Evolutionary conservation across 371 early-diverging fungal species (phyloP).

Genomic region (Lichtheimia ornata): DNA sequence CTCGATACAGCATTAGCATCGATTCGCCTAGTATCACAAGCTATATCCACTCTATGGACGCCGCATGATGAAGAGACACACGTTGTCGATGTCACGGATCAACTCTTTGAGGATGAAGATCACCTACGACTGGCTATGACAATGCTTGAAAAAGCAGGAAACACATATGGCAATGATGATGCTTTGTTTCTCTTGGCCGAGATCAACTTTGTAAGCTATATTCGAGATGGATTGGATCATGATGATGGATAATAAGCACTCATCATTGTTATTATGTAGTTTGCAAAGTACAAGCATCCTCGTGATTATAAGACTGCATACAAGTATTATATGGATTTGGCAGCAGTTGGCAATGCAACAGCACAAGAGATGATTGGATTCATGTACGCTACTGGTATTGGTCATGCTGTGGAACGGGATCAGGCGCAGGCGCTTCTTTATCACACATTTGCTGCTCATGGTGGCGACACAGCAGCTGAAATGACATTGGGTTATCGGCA

Average conservation of each 20-base stretch:
- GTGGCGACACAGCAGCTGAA: slow-evolving; percentile 73
- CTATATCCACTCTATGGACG: not conserved
- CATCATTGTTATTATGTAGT: slow-evolving; percentile 18
- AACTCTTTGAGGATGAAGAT: slow-evolving; percentile 8
- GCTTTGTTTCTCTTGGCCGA: slow-evolving; percentile 57
- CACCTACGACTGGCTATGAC: slow-evolving; percentile 23
- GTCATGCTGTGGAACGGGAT: slow-evolving; percentile 63
- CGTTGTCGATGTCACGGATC: not conserved
- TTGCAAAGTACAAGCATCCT: slow-evolving; percentile 59
- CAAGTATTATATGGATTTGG: slow-evolving; percentile 58
- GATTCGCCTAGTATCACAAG: slow-evolving; percentile 1
- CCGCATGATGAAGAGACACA: not conserved
- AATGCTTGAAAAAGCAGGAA: slow-evolving; percentile 37
- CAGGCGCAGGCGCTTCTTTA: slow-evolving; percentile 77
- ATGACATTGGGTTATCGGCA: slow-evolving; percentile 88
- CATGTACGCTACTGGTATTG: slow-evolving; percentile 89
- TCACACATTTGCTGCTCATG: slow-evolving; percentile 83
- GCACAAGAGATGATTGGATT: slow-evolving; percentile 91
- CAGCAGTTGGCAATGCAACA: slow-evolving; percentile 73
- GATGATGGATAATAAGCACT: not conserved
- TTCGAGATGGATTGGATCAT: not conserved
- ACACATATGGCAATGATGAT: slow-evolving; percentile 40
- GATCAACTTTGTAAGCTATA: slow-evolving; percentile 54
- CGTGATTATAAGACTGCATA: slow-evolving; percentile 63
- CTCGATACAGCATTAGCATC: slow-evolving; percentile 4